Evolutionary conservation across 768 basidiomycete genomes (phyloP), one percentile per base, ranked within the genome.

Genomic region (Terana coerulea): DNA sequence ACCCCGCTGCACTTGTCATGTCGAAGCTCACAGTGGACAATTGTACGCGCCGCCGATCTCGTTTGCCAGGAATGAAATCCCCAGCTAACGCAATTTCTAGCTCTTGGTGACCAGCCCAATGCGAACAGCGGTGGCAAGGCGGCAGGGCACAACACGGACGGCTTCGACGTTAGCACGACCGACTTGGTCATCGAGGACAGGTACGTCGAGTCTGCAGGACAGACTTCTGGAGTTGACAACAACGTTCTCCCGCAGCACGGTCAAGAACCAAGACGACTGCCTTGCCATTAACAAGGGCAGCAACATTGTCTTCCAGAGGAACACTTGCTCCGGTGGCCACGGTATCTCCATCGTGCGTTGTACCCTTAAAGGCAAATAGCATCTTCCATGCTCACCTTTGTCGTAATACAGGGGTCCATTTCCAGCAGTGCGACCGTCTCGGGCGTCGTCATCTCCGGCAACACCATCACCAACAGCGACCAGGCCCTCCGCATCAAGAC

Each of bases 311-410:
- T 64, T 85, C 67, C 65, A 67, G 46, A 61, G 75, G 22, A 67
- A 84, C 62, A 61, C 61, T 19, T 86, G 85, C 64, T 64, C 67
- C 2, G 72, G 72, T 22, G 84, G 86, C 3, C 85, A 88, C 41
- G 84, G 86, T 25, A 78, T 84, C 53, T 83, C 81, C 3, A 72
- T 86, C 21, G 84, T n/a, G n/a, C n/a, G n/a, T n/a, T n/a, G n/a
- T n/a, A n/a, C n/a, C n/a, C n/a, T n/a, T n/a, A n/a, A n/a, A n/a
- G n/a, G n/a, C n/a, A n/a, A n/a, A n/a, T n/a, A n/a, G n/a, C 25
- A 12, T 19, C 17, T 7, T 19, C n/a, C 41, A 5, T 12, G 37
- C 29, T 11, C 26, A 8, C 31, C 31, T 33, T n/a, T n/a, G n/a
- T n/a, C n/a, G n/a, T n/a, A n/a, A n/a, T n/a, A n/a, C n/a, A n/a